Evolutionary conservation across 2,329 filamentous ascomycete species (phyloP).

Genomic region (Epichloe scottii): DNA sequence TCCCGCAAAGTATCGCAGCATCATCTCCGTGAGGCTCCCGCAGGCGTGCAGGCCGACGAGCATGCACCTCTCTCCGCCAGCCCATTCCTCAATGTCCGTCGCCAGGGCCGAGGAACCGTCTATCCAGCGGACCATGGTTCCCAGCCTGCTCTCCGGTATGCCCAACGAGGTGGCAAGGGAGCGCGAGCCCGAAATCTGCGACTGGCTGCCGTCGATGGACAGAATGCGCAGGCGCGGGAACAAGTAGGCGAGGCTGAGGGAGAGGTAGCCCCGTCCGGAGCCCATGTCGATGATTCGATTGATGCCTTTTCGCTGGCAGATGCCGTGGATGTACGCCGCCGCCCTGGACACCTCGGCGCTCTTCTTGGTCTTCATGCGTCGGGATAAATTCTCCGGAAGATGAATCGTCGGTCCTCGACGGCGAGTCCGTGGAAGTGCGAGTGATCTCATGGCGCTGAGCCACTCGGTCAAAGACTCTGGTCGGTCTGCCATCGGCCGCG

Average conservation of each 20-base stretch:
- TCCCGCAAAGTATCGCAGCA: slow-evolving; percentile 17
- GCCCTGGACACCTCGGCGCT: slow-evolving; percentile 17
- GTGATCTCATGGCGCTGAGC: slow-evolving; percentile 12
- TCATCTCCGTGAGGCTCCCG: slow-evolving; percentile 20
- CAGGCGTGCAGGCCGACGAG: slow-evolving; percentile 22
- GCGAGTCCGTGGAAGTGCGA: slow-evolving; percentile 14
- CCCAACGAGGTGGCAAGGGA: slow-evolving; percentile 12
- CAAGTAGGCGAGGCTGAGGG: slow-evolving; percentile 16
- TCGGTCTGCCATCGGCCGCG: not conserved
- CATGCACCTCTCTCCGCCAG: slow-evolving; percentile 15
- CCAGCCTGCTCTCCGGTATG: slow-evolving; percentile 11
- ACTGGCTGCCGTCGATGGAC: slow-evolving; percentile 19
- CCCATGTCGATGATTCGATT: slow-evolving; percentile 16
- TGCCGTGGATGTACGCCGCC: slow-evolving; percentile 12
- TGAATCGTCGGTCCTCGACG: slow-evolving; percentile 6
- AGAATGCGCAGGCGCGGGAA: slow-evolving; percentile 16
- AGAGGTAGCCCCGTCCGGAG: slow-evolving; percentile 20
- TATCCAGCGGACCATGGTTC: slow-evolving; percentile 16
- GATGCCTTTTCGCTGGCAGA: slow-evolving; percentile 14
- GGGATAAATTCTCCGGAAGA: slow-evolving; percentile 12
- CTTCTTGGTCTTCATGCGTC: slow-evolving; percentile 20
- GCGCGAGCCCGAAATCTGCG: slow-evolving; percentile 17
- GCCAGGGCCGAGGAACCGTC: slow-evolving; percentile 13
- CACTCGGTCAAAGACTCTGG: slow-evolving; percentile 14
- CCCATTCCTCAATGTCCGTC: slow-evolving; percentile 15